phyloP scores from a whole-genome alignment of 495 filamentous ascomycete genomes.

The Aspergillus funiculosus region DNA sequence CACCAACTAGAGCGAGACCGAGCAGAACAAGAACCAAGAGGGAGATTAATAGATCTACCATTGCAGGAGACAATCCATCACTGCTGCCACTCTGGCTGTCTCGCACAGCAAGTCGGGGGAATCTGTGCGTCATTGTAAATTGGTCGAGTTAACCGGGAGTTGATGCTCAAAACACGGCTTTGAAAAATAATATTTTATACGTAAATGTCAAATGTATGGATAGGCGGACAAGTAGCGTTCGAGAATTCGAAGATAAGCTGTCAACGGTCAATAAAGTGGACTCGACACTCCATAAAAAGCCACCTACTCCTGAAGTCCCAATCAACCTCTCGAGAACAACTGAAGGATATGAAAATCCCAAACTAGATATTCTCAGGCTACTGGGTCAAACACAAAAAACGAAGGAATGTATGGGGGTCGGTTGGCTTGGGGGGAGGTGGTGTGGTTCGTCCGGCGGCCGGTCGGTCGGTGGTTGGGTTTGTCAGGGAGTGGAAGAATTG shows the following conservation, averaged over 20 bases:
- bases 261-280: constrained; percentile 4
- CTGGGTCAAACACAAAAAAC: constrained; percentile 9
- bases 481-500: constrained; percentile 4
- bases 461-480: constrained; percentile 2
- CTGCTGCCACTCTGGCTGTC: constrained; percentile 41
- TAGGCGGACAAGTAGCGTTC: constrained; percentile 4
- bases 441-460: constrained; percentile 8
- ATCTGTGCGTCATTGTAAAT: constrained; percentile 41
- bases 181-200: background rate
- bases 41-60: constrained; percentile 69
- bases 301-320: too few species aligned
- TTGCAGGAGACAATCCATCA: constrained; percentile 45
- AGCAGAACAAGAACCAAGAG: constrained; percentile 72
- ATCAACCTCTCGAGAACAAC: background rate
- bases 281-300: too few species aligned
- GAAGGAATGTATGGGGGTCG: constrained; percentile 20
- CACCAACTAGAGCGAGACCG: constrained; percentile 57
- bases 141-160: too few species aligned
- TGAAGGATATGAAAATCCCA: background rate
- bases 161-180: constrained; percentile 8
- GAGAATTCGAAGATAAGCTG: constrained; percentile 10
- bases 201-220: background rate
- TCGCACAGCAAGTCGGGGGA: constrained; percentile 48
- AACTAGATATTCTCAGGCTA: background rate
- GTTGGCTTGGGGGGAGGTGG: too few species aligned